A percentile compares a stretch with the other conserved stretches of the same genome.
Evolutionary conservation across 2,329 filamentous ascomycete genomes (phyloP).

Genomic region (Penicillium sp.): DNA sequence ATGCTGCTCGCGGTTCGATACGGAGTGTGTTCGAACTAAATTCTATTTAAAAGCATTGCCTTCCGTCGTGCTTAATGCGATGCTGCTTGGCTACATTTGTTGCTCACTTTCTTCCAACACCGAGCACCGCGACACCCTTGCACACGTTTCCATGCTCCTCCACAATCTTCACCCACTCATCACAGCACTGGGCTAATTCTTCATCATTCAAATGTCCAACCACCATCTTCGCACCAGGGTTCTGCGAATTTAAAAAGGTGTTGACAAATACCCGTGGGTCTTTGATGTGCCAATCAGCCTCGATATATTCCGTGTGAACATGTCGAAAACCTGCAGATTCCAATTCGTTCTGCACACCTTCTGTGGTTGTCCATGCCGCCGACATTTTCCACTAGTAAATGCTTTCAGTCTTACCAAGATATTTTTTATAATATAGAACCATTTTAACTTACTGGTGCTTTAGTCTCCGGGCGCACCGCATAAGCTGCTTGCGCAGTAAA

Average conservation of each 20-base stretch:
- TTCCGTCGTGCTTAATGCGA: too few relatives aligned
- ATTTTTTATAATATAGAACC: too few relatives aligned
- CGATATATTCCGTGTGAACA: conserved; percentile 5
- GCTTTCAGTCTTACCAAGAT: too few relatives aligned
- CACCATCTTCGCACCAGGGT: not conserved
- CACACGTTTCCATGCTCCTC: conserved; percentile 4
- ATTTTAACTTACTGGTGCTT: not conserved
- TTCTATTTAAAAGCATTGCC: too few relatives aligned
- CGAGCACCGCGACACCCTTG: conserved; percentile 9
- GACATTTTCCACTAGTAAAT: not conserved
- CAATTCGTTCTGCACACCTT: conserved; percentile 1
- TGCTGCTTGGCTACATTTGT: too few relatives aligned
- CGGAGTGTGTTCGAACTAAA: too few relatives aligned
- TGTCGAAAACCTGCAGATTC: conserved; percentile 1
- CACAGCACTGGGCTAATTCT: conserved; percentile 1
- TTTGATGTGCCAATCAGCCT: conserved; percentile 5
- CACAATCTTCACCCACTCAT: conserved; percentile 9
- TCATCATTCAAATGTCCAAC: conserved; percentile 1
- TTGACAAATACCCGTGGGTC: not conserved
- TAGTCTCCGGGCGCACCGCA: not conserved
- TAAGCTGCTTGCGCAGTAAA: not conserved
- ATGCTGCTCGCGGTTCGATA: too few relatives aligned
- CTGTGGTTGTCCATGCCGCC: not conserved
- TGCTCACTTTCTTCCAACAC: conserved; percentile 8
- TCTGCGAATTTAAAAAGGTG: not conserved